These are phyloP conservation scores for Biscutella auriculata DNA, from an alignment of 441 rosid species.

Conservation along the genomic window DNA sequence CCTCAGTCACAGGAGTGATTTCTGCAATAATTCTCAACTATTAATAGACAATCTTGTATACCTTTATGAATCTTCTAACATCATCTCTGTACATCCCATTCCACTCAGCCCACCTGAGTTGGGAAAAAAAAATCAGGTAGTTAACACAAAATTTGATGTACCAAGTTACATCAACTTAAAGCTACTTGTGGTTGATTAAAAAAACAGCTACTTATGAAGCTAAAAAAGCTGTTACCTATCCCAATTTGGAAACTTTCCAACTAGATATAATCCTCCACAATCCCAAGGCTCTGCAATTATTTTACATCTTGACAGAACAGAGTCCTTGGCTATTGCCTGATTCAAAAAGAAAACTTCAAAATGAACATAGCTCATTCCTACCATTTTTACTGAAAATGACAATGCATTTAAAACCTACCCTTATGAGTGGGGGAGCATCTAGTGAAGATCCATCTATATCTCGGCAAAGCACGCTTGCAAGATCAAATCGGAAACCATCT, in stretches of 20 bases:
- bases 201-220: not conserved
- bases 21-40: no score
- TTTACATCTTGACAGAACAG: constrained; percentile 69
- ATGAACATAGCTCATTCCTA: not conserved
- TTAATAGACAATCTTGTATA: constrained; percentile 5
- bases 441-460: constrained; percentile 87
- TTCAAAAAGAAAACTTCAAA: constrained; percentile 10
- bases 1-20: no score
- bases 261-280: constrained; percentile 92
- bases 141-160: not conserved
- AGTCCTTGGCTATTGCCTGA: constrained; percentile 87
- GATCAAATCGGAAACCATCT: constrained; percentile 96
- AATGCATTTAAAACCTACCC: constrained; percentile 33
- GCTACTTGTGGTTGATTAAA: not conserved
- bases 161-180: not conserved
- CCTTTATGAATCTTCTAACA: constrained; percentile 79
- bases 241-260: constrained; percentile 91
- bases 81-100: constrained; percentile 94
- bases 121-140: not conserved
- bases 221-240: constrained; percentile 45
- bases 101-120: constrained; percentile 95
- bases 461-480: constrained; percentile 88
- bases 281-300: constrained; percentile 97
- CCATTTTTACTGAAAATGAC: not conserved
- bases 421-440: constrained; percentile 63